These are phyloP conservation scores for Melastoma malabathricum DNA, from an alignment of 345 rosid genomes.

Conservation along the genomic window DNA sequence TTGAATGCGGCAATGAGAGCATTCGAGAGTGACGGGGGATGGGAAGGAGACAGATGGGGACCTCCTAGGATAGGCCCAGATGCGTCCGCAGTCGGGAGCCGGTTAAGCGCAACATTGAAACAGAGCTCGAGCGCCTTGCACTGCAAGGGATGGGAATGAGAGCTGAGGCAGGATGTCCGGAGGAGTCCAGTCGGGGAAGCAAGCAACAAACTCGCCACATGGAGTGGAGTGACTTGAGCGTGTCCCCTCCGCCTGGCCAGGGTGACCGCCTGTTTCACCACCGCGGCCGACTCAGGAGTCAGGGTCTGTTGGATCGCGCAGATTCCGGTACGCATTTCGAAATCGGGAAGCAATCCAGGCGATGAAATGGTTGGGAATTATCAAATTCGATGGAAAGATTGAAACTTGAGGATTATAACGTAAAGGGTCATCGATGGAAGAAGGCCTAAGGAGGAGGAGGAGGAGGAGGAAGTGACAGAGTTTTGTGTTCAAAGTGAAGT, in stretches of 20 bases:
- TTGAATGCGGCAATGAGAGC: conserved; percentile 69
- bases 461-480: too few species aligned
- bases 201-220: conserved; percentile 57
- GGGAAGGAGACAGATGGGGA: conserved; percentile 18
- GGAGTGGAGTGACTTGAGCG: conserved; percentile 69
- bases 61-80: conserved; percentile 37
- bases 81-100: conserved; percentile 44
- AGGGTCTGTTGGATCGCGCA: conserved; percentile 46
- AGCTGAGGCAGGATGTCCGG: conserved; percentile 47
- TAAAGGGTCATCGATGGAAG: too few species aligned
- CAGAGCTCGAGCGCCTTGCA: conserved; percentile 69
- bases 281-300: conserved; percentile 39
- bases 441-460: too few species aligned
- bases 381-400: too few species aligned
- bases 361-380: too few species aligned
- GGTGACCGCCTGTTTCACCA: conserved; percentile 47
- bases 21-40: conserved; percentile 44
- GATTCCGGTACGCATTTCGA: conserved; percentile 45
- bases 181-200: conserved; percentile 45
- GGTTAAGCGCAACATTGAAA: conserved; percentile 64
- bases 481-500: neutral
- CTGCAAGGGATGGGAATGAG: conserved; percentile 67
- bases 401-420: too few species aligned
- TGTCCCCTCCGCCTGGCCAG: conserved; percentile 60
- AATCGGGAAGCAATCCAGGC: too few species aligned